Base-by-base conservation (phyloP, 1,139 yeast species). In the Debaryomyces psychrophilus region DNA sequence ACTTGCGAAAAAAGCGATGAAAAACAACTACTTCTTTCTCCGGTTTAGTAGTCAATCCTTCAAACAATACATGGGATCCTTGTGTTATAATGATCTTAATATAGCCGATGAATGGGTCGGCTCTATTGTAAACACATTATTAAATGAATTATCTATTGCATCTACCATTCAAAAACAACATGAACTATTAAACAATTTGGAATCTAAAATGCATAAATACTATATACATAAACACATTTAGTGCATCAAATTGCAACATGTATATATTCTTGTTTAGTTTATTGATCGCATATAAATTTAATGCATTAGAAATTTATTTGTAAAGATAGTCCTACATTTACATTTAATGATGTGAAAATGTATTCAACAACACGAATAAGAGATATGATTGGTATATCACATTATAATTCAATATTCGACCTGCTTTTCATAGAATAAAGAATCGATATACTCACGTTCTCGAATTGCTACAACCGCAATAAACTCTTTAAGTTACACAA, bases 61-160 rank as follows among this genome's bases (percentile, higher is more conserved):
- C 46, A 52, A 54, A 40, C 69, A 64, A 46, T 61, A 57, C 40
- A 40, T 63, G 27, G 67, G 66, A 1, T 50, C 57, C 8, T 41
- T 62, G 20, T 49, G 44, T 8, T 43, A 40, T 29, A 41, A 43
- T 20, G 52, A 58, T 33, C 43, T 48, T 3, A 29, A 36, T 1
- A 34, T 37, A 20, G 47, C 54, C 9, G 55, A 54, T 17, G 25
- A 29, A 7, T 63, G 67, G 67, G 49, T 62, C 15, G 38, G 50
- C 11, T 35, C 38, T n/a, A 22, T 58, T 35, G 49, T 57, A 3
- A 18, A 14, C 20, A 37, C 42, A 35, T 18, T 44, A 20, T 29
- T 48, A 15, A 34, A 34, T 6, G 31, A 35, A 11, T 20, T 47
- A 17, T 11, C 31, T 20, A 18, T 11, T 28, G 14, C 31, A 22